Conservation (phyloP, 208 protist genomes). For the Crithidia bombi region DNA sequence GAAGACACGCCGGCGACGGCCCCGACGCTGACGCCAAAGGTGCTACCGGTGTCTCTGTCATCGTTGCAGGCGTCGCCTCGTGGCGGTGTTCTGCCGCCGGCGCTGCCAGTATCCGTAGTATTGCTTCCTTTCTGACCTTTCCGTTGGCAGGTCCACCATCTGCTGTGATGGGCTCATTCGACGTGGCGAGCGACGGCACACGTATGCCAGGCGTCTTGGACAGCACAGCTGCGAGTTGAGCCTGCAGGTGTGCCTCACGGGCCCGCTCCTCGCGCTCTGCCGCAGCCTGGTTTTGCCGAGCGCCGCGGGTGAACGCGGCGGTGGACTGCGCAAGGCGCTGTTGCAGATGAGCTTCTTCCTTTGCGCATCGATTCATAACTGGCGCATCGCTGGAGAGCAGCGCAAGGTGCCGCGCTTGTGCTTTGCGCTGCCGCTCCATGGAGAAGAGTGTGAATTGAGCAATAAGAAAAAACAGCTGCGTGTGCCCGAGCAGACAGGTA, state of each 20-base stretch:
- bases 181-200: constrained; percentile 4
- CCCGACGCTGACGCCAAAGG: not conserved
- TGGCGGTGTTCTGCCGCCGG: not conserved
- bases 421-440: constrained; percentile 27
- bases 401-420: constrained; percentile 34
- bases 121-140: not conserved
- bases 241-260: constrained; percentile 36
- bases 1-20: not conserved
- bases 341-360: constrained; percentile 35
- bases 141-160: not conserved
- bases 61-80: not conserved
- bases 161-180: not conserved
- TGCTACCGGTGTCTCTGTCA: not conserved
- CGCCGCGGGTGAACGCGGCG: constrained; percentile 13
- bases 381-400: constrained; percentile 44
- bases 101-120: not conserved
- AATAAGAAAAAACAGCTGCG: not conserved
- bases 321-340: constrained; percentile 34
- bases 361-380: constrained; percentile 42
- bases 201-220: constrained; percentile 13
- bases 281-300: constrained; percentile 21
- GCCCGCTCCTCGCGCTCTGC: constrained; percentile 33
- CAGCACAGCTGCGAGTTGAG: constrained; percentile 39
- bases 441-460: not conserved
- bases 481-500: no score